These are phyloP conservation scores for Rhizomucor miehei DNA, from an alignment of 371 early-diverging fungal genomes.

Conservation along the genomic window DNA sequence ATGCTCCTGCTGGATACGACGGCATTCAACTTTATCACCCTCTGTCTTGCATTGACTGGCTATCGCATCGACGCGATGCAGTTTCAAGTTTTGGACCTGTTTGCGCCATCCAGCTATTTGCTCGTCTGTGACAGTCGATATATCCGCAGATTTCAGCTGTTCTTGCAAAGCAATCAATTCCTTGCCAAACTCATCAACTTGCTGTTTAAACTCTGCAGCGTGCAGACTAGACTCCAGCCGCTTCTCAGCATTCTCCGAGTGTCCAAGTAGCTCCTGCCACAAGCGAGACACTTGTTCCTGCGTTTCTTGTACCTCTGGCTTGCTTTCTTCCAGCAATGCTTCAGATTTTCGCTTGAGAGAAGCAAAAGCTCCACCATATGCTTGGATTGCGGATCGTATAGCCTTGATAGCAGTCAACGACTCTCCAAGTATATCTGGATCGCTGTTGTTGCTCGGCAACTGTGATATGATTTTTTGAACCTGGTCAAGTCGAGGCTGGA, in stretches of 20 bases:
- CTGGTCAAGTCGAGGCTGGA: conserved; percentile 6
- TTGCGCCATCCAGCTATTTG: conserved; percentile 22
- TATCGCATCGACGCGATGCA: conserved; percentile 6
- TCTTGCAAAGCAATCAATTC: conserved; percentile 3
- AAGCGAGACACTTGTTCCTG: conserved; percentile 10
- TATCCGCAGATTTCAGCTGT: neutral
- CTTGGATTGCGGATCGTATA: conserved; percentile 9
- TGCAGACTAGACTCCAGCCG: conserved; percentile 6
- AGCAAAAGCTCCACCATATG: conserved; percentile 9
- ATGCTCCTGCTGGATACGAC: conserved; percentile 4
- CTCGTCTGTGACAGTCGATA: conserved; percentile 14
- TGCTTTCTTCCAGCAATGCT: conserved; percentile 1
- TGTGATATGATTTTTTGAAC: neutral
- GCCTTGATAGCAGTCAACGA: conserved; percentile 7
- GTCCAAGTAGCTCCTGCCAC: conserved; percentile 7
- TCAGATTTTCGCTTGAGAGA: conserved; percentile 13
- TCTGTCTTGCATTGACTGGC: neutral
- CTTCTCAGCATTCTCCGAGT: conserved; percentile 1
- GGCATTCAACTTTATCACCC: conserved; percentile 1
- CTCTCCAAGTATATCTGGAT: neutral
- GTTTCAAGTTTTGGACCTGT: conserved; percentile 9
- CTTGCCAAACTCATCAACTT: conserved; percentile 3
- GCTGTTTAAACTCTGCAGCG: conserved; percentile 10
- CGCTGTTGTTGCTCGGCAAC: neutral
- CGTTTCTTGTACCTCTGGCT: conserved; percentile 3